These are phyloP conservation scores for Angomonas ambiguus DNA, from an alignment of 208 protist species.

Conservation along the genomic window DNA sequence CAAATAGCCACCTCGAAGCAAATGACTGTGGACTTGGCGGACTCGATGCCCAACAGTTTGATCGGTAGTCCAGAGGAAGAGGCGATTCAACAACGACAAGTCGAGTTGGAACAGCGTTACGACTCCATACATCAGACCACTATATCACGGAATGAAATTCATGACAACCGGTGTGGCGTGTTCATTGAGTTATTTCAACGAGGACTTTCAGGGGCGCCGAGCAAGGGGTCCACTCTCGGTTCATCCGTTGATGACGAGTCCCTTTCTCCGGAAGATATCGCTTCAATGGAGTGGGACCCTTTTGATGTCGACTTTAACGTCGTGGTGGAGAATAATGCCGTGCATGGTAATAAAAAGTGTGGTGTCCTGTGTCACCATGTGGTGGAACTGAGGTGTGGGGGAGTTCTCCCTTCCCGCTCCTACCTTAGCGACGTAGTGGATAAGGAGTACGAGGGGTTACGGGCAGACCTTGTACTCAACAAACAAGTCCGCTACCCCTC, in stretches of 20 bases:
- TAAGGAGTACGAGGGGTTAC: slow-evolving; percentile 36
- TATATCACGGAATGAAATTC: slow-evolving; percentile 36
- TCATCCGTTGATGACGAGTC: neutral
- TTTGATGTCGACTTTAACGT: slow-evolving; percentile 24
- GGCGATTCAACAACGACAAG: neutral
- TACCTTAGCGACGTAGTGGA: slow-evolving; percentile 31
- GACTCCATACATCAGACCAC: slow-evolving; percentile 40
- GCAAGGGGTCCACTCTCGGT: neutral
- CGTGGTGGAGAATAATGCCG: slow-evolving; percentile 57
- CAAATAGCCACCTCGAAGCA: slow-evolving; percentile 21
- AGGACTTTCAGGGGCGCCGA: slow-evolving; percentile 9
- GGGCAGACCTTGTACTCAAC: slow-evolving; percentile 31
- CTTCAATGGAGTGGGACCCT: slow-evolving; percentile 9
- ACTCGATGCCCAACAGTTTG: slow-evolving; percentile 10
- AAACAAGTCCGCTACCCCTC: neutral
- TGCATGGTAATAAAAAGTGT: slow-evolving; percentile 36
- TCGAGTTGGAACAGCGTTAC: slow-evolving; percentile 16
- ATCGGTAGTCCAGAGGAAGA: neutral
- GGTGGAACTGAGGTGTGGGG: slow-evolving; percentile 41
- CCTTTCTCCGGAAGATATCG: slow-evolving; percentile 6
- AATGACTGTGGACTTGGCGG: slow-evolving; percentile 12
- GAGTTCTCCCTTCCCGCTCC: slow-evolving; percentile 21
- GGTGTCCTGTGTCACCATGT: slow-evolving; percentile 72
- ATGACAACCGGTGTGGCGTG: slow-evolving; percentile 32
- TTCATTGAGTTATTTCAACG: slow-evolving; percentile 38